A percentile compares a stretch with the other conserved stretches of the same genome.
Evolutionary conservation across 805 yeast genomes (phyloP).

Genomic region (Metschnikowia matae): DNA sequence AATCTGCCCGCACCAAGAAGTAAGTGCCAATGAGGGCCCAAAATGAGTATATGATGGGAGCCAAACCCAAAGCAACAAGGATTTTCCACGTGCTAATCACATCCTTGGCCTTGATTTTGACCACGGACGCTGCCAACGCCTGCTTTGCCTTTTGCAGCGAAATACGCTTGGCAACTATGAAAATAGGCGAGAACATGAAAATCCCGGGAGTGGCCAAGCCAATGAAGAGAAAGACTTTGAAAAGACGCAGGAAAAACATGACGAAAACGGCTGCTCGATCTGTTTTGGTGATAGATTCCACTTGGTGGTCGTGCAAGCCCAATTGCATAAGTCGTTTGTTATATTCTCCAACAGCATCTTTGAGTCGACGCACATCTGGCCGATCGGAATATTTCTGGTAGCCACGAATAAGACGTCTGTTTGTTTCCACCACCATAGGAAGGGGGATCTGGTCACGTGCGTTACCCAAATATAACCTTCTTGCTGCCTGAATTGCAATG

Average conservation of each 20-base stretch:
- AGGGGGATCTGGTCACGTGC: slow-evolving; percentile 34
- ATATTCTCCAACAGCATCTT: slow-evolving; percentile 29
- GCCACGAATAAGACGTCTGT: slow-evolving; percentile 35
- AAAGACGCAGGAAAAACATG: slow-evolving; percentile 24
- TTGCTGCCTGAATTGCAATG: slow-evolving; percentile 41
- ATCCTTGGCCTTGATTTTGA: slow-evolving; percentile 39
- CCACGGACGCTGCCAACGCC: slow-evolving; percentile 37
- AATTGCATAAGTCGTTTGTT: slow-evolving; percentile 27
- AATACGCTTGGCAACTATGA: slow-evolving; percentile 30
- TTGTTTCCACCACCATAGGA: slow-evolving; percentile 41
- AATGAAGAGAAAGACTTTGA: slow-evolving; percentile 26
- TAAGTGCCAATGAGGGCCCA: slow-evolving; percentile 32
- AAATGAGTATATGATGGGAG: slow-evolving; percentile 37
- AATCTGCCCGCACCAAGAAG: slow-evolving; percentile 14
- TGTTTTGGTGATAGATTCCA: slow-evolving; percentile 25
- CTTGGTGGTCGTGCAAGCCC: slow-evolving; percentile 42
- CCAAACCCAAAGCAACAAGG: slow-evolving; percentile 38
- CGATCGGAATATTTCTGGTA: slow-evolving; percentile 31
- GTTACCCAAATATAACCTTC: slow-evolving; percentile 36
- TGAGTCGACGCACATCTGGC: slow-evolving; percentile 32
- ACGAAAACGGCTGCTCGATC: slow-evolving; percentile 21
- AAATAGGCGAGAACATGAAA: slow-evolving; percentile 38
- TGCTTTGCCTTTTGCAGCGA: slow-evolving; percentile 34
- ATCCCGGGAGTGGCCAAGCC: slow-evolving; percentile 37
- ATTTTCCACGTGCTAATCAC: slow-evolving; percentile 43